Base-by-base conservation (phyloP, 2,329 filamentous ascomycete genomes). In the Fusarium devonianum region DNA sequence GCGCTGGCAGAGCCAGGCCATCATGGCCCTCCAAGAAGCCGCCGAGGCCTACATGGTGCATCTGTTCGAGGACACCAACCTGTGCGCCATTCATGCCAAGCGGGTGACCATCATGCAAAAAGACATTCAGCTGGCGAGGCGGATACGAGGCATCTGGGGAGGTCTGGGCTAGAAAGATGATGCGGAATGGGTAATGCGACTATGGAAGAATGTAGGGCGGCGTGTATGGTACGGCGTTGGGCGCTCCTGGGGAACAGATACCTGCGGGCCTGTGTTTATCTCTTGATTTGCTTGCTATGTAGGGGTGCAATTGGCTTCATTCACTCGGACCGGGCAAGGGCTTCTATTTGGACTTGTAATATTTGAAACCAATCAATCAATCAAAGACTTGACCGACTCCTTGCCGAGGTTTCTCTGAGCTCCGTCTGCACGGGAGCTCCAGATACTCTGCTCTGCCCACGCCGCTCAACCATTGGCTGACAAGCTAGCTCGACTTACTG, bases 101-200 rank as follows among this genome's bases (percentile, higher is more conserved):
- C 83, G 93, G 70, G 92, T 97, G 42, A 97, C 93, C 28, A 96
- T 97, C 65, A 93, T 96, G 90, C 92, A 94, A 74, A 96, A 96
- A 77, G 94, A 97, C 73, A 96, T 99, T 65, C 93, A 97, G 75
- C 82, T 97, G 53, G 93, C 93, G 14, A 79, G 89, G 66, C 78
- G 89, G 60, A 92, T 93, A 74, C 80, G 89, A 40, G 89, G 89
- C 10, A 82, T 86, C 34, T 92, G 88, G 88, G 89, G 86, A 35
- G 88, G 88, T 5, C 63, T 79, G 75, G 74, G 87, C 73, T 74
- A 56, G 82, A 74, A 11, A 32, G 10, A 14, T 34, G 7, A 25
- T 11, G 16, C 12, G 5, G 19, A 16, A 42, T 17, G 23, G 23
- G 18, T 48, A 35, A 48, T 44, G 41, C 29, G 40, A 58, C 45